Conservation (phyloP, 106 monocot species). For the Gastrodia elata region DNA sequence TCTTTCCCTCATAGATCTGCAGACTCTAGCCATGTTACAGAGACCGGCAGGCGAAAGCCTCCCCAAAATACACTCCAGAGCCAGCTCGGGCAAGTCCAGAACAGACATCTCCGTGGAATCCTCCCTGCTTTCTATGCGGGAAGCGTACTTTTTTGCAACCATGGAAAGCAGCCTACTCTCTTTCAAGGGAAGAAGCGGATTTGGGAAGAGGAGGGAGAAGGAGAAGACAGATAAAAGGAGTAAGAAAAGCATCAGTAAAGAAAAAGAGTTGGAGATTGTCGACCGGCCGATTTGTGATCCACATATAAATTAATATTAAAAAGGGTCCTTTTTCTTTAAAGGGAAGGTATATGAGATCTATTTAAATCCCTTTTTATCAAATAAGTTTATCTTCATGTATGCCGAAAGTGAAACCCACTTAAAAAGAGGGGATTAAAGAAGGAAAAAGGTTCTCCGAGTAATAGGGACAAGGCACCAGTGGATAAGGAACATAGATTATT, state of each 20-base stretch:
- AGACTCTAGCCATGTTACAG: conserved; percentile 53
- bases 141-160: conserved; percentile 15
- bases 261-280: not conserved
- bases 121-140: conserved; percentile 11
- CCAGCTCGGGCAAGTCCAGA: conserved; percentile 75
- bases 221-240: conserved; percentile 51
- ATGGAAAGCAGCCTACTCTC: conserved; percentile 8
- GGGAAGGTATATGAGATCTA: not conserved
- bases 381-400: not conserved
- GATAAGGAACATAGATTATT: too few species aligned
- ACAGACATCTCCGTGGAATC: conserved; percentile 18
- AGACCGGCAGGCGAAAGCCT: conserved; percentile 49
- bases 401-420: conserved; percentile 5
- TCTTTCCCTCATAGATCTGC: conserved; percentile 40
- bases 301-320: conserved; percentile 4
- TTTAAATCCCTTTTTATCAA: not conserved
- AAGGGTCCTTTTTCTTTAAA: not conserved
- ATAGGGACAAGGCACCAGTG: too few species aligned
- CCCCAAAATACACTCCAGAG: conserved; percentile 56
- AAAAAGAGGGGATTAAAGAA: not conserved
- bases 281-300: not conserved
- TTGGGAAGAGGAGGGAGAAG: conserved; percentile 33
- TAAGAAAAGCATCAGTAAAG: conserved; percentile 37
- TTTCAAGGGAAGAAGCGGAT: conserved; percentile 14
- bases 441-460: not conserved